Conservation (phyloP, 257 asterid species). For the Solanum chiquidenum region DNA sequence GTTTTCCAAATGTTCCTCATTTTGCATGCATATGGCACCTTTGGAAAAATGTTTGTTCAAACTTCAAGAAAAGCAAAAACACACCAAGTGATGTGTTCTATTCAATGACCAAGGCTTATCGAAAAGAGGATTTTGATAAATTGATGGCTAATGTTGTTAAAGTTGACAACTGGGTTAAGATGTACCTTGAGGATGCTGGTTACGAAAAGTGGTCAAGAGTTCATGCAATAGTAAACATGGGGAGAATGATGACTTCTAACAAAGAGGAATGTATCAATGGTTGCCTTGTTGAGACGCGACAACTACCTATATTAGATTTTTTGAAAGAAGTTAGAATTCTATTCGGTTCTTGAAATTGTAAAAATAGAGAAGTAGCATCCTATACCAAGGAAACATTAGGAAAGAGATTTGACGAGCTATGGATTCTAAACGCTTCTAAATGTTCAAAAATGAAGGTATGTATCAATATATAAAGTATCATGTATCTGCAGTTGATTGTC, state of each 20-base stretch:
- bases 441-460: not conserved
- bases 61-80: not conserved
- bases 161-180: not conserved
- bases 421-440: not conserved
- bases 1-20: not conserved
- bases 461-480: not conserved
- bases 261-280: not conserved
- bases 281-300: not conserved
- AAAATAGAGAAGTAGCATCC: not conserved
- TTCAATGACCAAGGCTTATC: not conserved
- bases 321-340: not conserved
- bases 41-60: not conserved
- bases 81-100: not conserved
- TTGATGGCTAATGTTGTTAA: not conserved
- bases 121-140: not conserved
- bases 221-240: not conserved
- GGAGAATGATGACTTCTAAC: not conserved
- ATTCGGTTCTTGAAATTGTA: no score
- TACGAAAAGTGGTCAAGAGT: not conserved
- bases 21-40: not conserved
- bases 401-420: not conserved
- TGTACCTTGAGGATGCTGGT: not conserved
- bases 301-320: no score
- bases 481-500: not conserved
- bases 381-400: not conserved